phyloP scores from a whole-genome alignment of 257 asterid genomes.

The Plectranthus barbatus region DNA sequence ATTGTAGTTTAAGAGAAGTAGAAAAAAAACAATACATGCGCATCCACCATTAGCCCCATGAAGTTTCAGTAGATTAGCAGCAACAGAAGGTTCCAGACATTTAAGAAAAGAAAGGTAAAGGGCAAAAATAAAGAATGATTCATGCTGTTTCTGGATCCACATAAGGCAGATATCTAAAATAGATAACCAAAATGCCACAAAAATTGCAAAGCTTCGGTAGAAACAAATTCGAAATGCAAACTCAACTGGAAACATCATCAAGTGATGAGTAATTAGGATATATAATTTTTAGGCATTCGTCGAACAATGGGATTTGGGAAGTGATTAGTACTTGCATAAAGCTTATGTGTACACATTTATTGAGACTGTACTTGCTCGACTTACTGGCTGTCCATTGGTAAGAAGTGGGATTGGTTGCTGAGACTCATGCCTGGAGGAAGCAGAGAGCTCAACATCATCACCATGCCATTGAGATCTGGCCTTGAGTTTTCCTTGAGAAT shows the following conservation, averaged over 20 bases:
- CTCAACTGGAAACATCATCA: too few species aligned
- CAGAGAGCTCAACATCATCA: slow-evolving; percentile 70
- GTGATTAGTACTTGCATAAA: too few species aligned
- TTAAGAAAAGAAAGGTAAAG: too few species aligned
- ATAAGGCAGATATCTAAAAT: too few species aligned
- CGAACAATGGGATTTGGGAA: too few species aligned
- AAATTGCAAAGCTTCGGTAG: too few species aligned
- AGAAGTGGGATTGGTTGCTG: slow-evolving; percentile 86
- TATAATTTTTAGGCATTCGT: too few species aligned
- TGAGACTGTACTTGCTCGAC: slow-evolving; percentile 13
- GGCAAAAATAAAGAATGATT: too few species aligned
- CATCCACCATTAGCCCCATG: slow-evolving; percentile 4
- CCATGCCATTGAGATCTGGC: slow-evolving; percentile 77
- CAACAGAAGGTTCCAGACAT: not conserved
- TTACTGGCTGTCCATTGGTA: slow-evolving; percentile 73
- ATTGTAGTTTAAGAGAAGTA: not conserved
- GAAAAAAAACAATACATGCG: not conserved
- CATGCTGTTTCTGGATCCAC: too few species aligned
- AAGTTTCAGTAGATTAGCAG: not conserved
- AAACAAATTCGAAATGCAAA: too few species aligned
- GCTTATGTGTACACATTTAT: not conserved
- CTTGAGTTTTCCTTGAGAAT: slow-evolving; percentile 54
- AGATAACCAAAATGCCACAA: too few species aligned
- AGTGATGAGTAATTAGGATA: too few species aligned
- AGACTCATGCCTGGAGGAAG: slow-evolving; percentile 77